A percentile compares a stretch with the other conserved stretches of the same genome.
phyloP scores from a whole-genome alignment of 2,329 filamentous ascomycete genomes.

The Botrytis galanthina region DNA sequence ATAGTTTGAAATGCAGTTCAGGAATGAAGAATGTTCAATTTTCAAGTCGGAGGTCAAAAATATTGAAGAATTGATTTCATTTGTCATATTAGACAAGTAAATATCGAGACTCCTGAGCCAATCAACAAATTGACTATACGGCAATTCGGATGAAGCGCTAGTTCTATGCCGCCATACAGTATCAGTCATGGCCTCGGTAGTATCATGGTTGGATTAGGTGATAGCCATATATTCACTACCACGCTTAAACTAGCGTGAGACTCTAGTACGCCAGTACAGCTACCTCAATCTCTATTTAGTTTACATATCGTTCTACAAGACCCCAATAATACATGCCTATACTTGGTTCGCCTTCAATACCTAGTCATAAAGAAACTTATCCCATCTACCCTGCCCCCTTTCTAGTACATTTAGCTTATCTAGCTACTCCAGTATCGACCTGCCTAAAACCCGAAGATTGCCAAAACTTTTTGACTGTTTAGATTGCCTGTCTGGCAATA shows the following conservation, averaged over 20 bases:
- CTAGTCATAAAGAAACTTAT: not conserved
- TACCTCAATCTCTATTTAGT: not conserved
- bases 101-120: accelerated
- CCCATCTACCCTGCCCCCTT: not conserved
- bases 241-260: not conserved
- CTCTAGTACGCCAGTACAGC: not conserved
- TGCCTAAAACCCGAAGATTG: not conserved
- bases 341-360: not conserved
- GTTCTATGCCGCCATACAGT: not conserved
- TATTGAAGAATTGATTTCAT: not conserved
- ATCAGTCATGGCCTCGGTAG: not conserved
- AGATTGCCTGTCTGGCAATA: not conserved
- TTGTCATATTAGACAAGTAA: not conserved
- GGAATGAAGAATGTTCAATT: too few relatives aligned
- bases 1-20: too few relatives aligned
- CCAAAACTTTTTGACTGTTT: not conserved
- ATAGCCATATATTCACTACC: not conserved
- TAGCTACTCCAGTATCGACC: not conserved
- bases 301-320: not conserved
- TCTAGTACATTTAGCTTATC: not conserved
- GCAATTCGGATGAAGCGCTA: not conserved
- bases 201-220: not conserved
- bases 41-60: too few relatives aligned
- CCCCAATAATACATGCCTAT: not conserved
- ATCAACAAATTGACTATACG: not conserved